Evolutionary conservation across 768 basidiomycete genomes (phyloP).

Genomic region (Russula emetica): DNA sequence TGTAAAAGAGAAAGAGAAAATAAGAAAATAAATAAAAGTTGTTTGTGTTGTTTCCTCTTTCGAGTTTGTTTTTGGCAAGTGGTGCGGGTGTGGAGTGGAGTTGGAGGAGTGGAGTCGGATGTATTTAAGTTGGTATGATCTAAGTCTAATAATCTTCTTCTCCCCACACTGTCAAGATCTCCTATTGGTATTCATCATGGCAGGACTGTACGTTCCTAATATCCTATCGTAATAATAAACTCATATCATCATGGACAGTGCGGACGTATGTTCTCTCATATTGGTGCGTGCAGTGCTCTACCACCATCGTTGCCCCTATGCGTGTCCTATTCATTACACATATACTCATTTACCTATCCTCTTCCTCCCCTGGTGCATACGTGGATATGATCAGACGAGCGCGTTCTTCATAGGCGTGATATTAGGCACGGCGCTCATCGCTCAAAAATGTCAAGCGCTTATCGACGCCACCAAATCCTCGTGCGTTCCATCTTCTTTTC

Average conservation of each 20-base stretch:
- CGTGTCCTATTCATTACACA: neutral
- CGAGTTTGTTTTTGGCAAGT: neutral
- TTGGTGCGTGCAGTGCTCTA: constrained; percentile 4
- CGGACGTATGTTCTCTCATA: constrained; percentile 4
- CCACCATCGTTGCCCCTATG: neutral
- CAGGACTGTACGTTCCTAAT: neutral
- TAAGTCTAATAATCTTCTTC: neutral
- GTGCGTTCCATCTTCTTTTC: too few relatives aligned
- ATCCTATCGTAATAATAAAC: neutral
- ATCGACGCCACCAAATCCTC: constrained; percentile 11
- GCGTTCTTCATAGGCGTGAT: constrained; percentile 5
- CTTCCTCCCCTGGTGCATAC: neutral
- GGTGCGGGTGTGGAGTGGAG: neutral
- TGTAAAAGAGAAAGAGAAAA: neutral
- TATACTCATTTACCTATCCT: neutral
- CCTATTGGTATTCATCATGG: neutral
- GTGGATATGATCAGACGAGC: neutral
- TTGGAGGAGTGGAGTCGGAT: neutral
- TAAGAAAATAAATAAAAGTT: neutral
- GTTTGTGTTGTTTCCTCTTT: neutral
- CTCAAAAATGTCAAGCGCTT: constrained; percentile 2
- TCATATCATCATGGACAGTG: neutral
- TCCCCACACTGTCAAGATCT: neutral
- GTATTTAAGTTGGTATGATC: neutral
- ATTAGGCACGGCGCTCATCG: neutral